Conservation (phyloP, 371 early-diverging fungal genomes). For the Blakeslea trispora region DNA sequence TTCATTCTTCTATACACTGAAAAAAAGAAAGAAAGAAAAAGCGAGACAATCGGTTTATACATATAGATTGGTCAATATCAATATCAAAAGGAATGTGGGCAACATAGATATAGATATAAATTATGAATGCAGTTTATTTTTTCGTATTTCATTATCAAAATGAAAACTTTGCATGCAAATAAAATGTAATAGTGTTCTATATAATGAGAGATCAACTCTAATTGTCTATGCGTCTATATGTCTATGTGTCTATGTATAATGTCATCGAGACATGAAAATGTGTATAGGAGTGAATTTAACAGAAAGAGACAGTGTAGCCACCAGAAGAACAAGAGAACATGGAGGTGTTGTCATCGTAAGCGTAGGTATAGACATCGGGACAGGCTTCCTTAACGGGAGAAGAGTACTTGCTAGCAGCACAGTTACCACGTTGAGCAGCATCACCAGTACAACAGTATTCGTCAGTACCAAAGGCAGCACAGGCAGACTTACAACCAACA, state of each 20-base stretch:
- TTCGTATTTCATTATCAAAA: conserved; percentile 1
- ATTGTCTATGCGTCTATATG: background rate
- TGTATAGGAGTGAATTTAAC: conserved; percentile 3
- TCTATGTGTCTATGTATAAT: background rate
- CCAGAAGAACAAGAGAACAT: conserved; percentile 26
- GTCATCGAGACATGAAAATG: background rate
- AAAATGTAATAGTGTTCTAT: background rate
- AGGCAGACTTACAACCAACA: conserved; percentile 34
- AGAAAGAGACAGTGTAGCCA: conserved; percentile 32
- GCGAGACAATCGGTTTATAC: background rate
- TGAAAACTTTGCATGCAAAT: background rate
- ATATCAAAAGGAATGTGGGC: too few relatives aligned
- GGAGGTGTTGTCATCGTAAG: conserved; percentile 30
- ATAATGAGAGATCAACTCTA: background rate
- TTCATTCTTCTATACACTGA: too few relatives aligned
- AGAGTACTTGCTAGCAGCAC: conserved; percentile 17
- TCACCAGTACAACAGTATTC: conserved; percentile 34
- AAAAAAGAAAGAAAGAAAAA: too few relatives aligned
- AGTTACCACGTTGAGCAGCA: conserved; percentile 17
- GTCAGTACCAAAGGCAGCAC: conserved; percentile 23
- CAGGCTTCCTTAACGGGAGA: conserved; percentile 21
- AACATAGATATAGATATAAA: too few relatives aligned
- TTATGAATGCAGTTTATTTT: background rate
- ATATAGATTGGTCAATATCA: too few relatives aligned
- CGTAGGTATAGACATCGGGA: conserved; percentile 30